Evolutionary conservation across 495 filamentous ascomycete species (phyloP).

Genomic region (Hypomontagnella submonticulosa): DNA sequence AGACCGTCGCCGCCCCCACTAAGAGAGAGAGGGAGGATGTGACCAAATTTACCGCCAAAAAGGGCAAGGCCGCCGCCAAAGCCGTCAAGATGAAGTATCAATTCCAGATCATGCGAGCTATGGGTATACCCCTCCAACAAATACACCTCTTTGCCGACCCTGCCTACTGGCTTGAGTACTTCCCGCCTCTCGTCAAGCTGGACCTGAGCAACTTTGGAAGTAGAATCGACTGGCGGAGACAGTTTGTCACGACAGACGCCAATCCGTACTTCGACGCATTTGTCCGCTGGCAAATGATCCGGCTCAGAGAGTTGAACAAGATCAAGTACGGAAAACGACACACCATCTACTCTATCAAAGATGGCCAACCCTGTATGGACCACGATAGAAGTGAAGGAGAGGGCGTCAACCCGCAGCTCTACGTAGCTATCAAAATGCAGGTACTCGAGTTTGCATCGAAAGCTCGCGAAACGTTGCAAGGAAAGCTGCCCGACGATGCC

Average conservation of each 20-base stretch:
- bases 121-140: conserved; percentile 84
- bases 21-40: conserved; percentile 70
- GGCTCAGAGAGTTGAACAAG: conserved; percentile 87
- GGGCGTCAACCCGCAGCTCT: conserved; percentile 89
- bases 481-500: conserved; percentile 81
- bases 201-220: conserved; percentile 87
- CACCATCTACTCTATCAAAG: conserved; percentile 95
- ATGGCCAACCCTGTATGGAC: conserved; percentile 97
- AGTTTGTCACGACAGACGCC: conserved; percentile 93
- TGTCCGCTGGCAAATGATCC: conserved; percentile 97
- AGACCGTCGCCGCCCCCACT: conserved; percentile 28
- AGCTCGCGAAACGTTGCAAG: conserved; percentile 72
- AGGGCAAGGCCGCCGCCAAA: conserved; percentile 93
- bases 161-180: conserved; percentile 86
- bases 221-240: conserved; percentile 90
- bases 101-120: conserved; percentile 70
- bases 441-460: conserved; percentile 87
- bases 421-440: conserved; percentile 89
- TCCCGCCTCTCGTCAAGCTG: conserved; percentile 82
- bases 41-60: conserved; percentile 92
- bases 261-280: conserved; percentile 98
- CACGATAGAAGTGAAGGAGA: conserved; percentile 94
- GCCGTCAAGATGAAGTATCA: conserved; percentile 80
- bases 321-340: conserved; percentile 95
- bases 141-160: conserved; percentile 94